Percentiles rank a stretch among this genome's conserved stretches.
Evolutionary conservation across 441 rosid species (phyloP).

Genomic region (Pelargonium citronellum): DNA sequence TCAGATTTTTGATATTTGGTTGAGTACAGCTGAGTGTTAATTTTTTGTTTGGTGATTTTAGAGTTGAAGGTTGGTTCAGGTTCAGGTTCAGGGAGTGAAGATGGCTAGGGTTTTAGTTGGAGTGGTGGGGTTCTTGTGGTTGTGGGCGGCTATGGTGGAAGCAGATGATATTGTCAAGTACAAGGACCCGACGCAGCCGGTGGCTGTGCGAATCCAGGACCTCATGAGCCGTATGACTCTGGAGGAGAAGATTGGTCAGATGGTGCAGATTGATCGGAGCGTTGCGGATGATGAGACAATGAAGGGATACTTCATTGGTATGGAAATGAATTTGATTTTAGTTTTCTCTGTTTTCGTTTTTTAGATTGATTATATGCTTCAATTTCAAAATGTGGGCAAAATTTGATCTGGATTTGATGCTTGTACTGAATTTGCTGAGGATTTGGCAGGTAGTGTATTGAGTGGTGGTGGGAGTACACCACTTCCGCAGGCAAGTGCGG

Average conservation of each 20-base stretch:
- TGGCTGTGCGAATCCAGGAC: slow-evolving; percentile 3
- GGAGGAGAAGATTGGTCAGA: slow-evolving; percentile 11
- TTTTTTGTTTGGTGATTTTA: background rate
- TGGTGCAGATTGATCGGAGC: slow-evolving; percentile 5
- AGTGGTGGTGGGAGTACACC: slow-evolving; percentile 53
- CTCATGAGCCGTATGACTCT: slow-evolving; percentile 10
- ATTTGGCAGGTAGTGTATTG: slow-evolving; percentile 16
- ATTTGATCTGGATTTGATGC: too few species aligned
- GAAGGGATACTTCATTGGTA: slow-evolving; percentile 11
- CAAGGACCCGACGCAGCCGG: slow-evolving; percentile 3
- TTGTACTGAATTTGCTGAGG: background rate
- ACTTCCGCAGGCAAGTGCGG: slow-evolving; percentile 40
- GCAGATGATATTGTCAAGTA: slow-evolving; percentile 4
- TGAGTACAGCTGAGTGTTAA: background rate
- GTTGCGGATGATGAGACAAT: slow-evolving; percentile 4
- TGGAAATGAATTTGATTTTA: too few species aligned
- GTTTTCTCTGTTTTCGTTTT: too few species aligned
- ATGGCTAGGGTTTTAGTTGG: slow-evolving; percentile 1
- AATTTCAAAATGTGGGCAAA: background rate
- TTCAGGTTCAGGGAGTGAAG: background rate
- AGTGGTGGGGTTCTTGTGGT: background rate
- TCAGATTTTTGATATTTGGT: background rate
- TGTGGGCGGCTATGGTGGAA: background rate
- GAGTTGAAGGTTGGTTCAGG: too few species aligned
- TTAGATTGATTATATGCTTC: background rate